phyloP scores from a whole-genome alignment of 2,329 filamentous ascomycete species.

The Paecilomyces sp. region DNA sequence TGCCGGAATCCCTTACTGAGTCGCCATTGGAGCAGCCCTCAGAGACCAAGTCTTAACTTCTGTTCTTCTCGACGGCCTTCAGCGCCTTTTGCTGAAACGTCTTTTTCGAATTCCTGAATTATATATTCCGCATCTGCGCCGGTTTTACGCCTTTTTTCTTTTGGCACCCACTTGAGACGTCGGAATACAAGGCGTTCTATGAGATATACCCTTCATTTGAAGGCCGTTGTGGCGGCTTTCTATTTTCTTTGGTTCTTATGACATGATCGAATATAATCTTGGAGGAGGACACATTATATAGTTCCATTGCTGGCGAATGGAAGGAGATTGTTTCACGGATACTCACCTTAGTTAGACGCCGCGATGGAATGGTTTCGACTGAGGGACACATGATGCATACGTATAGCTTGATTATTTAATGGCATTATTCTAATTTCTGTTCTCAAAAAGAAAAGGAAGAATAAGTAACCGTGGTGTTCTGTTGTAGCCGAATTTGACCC shows the following conservation, averaged over 20 bases:
- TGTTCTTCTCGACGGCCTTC: neutral
- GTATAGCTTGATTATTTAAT: neutral
- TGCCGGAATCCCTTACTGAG: conserved; percentile 19
- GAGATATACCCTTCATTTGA: conserved; percentile 34
- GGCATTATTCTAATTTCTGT: neutral
- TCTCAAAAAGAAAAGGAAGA: neutral
- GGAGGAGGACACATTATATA: conserved; percentile 1
- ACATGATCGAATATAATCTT: conserved; percentile 3
- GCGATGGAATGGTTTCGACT: neutral
- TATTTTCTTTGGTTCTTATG: conserved; percentile 14
- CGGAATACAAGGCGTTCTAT: conserved; percentile 22
- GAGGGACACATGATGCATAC: neutral
- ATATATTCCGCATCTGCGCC: neutral
- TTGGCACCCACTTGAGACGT: neutral
- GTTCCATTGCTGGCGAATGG: neutral
- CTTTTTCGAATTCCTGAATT: neutral
- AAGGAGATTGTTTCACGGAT: neutral
- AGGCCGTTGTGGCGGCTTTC: neutral
- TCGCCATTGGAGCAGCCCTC: conserved; percentile 5
- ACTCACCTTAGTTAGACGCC: neutral
- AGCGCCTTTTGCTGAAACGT: neutral
- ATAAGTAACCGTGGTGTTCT: neutral
- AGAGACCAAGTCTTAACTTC: neutral
- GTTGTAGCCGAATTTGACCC: neutral
- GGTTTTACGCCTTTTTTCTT: neutral